Conservation (phyloP, 371 early-diverging fungal species). For the Lichtheimia hyalospora region DNA sequence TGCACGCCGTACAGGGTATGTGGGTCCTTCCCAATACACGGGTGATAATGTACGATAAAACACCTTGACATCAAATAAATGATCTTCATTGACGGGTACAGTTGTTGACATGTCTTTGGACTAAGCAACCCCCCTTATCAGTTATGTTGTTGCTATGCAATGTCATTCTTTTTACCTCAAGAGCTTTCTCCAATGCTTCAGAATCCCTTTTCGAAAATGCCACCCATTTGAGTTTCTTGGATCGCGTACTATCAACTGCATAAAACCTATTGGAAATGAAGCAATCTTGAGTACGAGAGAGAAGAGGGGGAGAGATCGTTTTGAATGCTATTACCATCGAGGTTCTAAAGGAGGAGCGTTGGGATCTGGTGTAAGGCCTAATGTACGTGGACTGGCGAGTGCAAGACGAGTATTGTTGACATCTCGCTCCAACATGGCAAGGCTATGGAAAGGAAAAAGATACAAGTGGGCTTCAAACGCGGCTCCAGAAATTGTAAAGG, state of each 20-base stretch:
- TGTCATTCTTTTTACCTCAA: slow-evolving; percentile 31
- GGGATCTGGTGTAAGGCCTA: slow-evolving; percentile 19
- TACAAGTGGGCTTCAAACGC: too few species aligned
- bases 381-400: slow-evolving; percentile 10
- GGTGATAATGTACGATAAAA: slow-evolving; percentile 67
- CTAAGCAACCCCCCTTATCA: slow-evolving; percentile 11
- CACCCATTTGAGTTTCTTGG: slow-evolving; percentile 40
- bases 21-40: slow-evolving; percentile 84
- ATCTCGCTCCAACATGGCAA: slow-evolving; percentile 8
- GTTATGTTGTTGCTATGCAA: neutral
- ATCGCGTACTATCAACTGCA: slow-evolving; percentile 5
- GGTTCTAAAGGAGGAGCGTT: slow-evolving; percentile 11
- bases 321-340: slow-evolving; percentile 10
- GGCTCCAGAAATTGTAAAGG: too few species aligned
- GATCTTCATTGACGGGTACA: slow-evolving; percentile 72
- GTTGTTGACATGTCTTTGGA: slow-evolving; percentile 31
- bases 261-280: slow-evolving; percentile 16
- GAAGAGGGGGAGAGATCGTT: neutral
- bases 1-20: slow-evolving; percentile 78
- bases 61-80: slow-evolving; percentile 79
- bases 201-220: slow-evolving; percentile 64
- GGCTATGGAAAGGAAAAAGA: neutral
- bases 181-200: slow-evolving; percentile 57
- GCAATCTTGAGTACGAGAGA: neutral
- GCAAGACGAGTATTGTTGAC: neutral